phyloP scores from a whole-genome alignment of 2,329 filamentous ascomycete species.

The Domatiomyces catenatus region DNA sequence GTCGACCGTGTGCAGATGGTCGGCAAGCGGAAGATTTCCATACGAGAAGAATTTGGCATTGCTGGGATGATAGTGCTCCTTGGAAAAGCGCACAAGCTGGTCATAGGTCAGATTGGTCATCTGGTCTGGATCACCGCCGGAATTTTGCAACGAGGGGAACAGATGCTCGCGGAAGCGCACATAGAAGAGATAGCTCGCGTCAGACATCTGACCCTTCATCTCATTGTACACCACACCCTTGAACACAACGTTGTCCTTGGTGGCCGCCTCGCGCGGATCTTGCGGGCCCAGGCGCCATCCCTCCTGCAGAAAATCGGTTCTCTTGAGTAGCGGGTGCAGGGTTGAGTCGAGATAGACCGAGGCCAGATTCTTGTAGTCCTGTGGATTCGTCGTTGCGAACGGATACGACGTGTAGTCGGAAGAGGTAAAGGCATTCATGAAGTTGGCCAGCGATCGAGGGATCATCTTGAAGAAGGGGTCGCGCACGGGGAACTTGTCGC shows the following conservation, averaged over 20 bases:
- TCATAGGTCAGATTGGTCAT: slow-evolving; percentile 92
- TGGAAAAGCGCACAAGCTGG: slow-evolving; percentile 75
- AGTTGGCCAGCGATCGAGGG: slow-evolving; percentile 92
- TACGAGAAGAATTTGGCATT: slow-evolving; percentile 95
- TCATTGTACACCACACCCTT: slow-evolving; percentile 98
- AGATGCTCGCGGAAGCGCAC: slow-evolving; percentile 90
- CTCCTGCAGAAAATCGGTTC: slow-evolving; percentile 87
- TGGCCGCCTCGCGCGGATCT: slow-evolving; percentile 47
- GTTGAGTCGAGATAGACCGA: slow-evolving; percentile 95
- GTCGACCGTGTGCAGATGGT: slow-evolving; percentile 68
- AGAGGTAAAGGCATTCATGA: slow-evolving; percentile 98
- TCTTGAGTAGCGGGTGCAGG: slow-evolving; percentile 72
- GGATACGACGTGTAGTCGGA: slow-evolving; percentile 95
- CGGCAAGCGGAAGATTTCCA: slow-evolving; percentile 71
- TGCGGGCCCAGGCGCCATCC: slow-evolving; percentile 93
- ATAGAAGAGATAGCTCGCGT: slow-evolving; percentile 90
- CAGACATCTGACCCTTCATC: slow-evolving; percentile 99
- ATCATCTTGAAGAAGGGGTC: slow-evolving; percentile 99
- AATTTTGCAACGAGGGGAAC: slow-evolving; percentile 89
- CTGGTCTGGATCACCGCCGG: slow-evolving; percentile 85
- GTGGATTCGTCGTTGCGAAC: slow-evolving; percentile 88
- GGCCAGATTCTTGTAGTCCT: slow-evolving; percentile 92
- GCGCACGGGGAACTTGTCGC: slow-evolving; percentile 92
- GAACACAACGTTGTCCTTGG: slow-evolving; percentile 47
- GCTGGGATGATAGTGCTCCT: slow-evolving; percentile 88